Evolutionary conservation across 1,284 basidiomycete species (phyloP), one percentile per base, ranked within the genome.

Genomic region (Sparassis latifolia): DNA sequence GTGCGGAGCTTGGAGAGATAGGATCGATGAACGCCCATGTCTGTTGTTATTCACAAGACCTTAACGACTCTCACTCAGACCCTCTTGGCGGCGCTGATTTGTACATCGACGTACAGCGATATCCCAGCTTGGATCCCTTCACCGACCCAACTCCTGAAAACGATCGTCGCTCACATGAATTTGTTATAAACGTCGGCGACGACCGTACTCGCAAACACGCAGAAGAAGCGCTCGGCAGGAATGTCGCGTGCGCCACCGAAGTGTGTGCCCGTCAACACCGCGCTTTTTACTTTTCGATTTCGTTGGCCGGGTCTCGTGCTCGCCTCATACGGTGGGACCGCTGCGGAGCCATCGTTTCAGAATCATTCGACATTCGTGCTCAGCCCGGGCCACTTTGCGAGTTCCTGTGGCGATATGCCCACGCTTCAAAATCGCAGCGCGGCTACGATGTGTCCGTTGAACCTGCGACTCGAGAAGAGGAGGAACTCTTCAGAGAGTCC

Each of bases 311-410:
- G 2, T 10, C 30, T 3, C 12, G 1, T 9, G 46, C 46, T 30
- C 55, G 55, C 4, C 12, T 56, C 10, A 30, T 52, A 10, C 51
- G 51, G 28, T 52, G 53, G 52, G 53, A 56, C 32, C 48, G 52
- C 7, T 40, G 50, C 2, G 55, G 55, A 5, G 45, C 31, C 4
- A 45, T 55, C 30, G 53, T 49, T 6, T 48, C 52, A 2, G 47
- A 50, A 38, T 9, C 42, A 5, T 56, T 55, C 38, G 41, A 52
- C 28, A 27, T 56, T n/a, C 48, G 48, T n/a, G n/a, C 44, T 1
- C 5, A 53, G 3, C 50, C 54, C 1, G 42, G 51, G 10, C 10
- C 47, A 20, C 49, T 58, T 2, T 55, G 40, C 20, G 20, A 42
- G 7, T 42, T 42, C 27, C 40, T 42, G 27, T 42, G 40, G 40